Evolutionary conservation across 2,329 filamentous ascomycete genomes (phyloP), one percentile per base, ranked within the genome.

Genomic region (Neofusicoccum laricinum): DNA sequence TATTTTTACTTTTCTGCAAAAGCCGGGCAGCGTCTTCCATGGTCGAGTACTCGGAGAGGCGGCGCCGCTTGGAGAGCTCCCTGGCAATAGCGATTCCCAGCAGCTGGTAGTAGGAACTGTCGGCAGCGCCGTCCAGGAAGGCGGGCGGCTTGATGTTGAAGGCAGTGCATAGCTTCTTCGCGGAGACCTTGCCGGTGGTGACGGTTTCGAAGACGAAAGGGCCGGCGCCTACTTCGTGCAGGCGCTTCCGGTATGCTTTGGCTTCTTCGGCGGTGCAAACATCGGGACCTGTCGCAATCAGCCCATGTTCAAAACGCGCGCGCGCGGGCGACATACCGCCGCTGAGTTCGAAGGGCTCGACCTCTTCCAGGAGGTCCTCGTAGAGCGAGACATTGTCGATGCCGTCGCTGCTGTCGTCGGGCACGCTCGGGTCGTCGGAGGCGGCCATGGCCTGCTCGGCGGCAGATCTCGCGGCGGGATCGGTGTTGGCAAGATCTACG

Each of bases 21-120:
- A 99, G 82, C 14, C 83, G 79, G 8, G 95, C 93, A 4, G 92
- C 95, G 78, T 99, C 93, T 68, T 96, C 90, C 61, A 98, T 84
- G 1, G 89, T 88, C 80, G 97, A 97, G 83, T 92, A 93, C 66
- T 89, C 82, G 21, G 82, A 75, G 58, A 98, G 82, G 76, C 97
- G 96, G 68, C 88, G 86, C 55, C 94, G 88, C 78, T 92, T 95
- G 63, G 86, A 86, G 69, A 96, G 84, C 77, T 97, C 93, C 58
- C 93, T 87, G 66, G 86, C 88, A 69, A 97, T 89, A 62, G 89
- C 92, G 36, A 92, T 82, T 50, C 88, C 89, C 30, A 98, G 82
- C 61, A 97, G 81, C 66, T 85, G 83, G 75, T 90, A 90, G 76
- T 92, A 95, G 36, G 86, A 84, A 61, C 91, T 86, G 73, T 96